Percentiles rank a stretch among this genome's conserved stretches.
Evolutionary conservation across 768 basidiomycete species (phyloP).

Genomic region (Kwoniella dendrophila): DNA sequence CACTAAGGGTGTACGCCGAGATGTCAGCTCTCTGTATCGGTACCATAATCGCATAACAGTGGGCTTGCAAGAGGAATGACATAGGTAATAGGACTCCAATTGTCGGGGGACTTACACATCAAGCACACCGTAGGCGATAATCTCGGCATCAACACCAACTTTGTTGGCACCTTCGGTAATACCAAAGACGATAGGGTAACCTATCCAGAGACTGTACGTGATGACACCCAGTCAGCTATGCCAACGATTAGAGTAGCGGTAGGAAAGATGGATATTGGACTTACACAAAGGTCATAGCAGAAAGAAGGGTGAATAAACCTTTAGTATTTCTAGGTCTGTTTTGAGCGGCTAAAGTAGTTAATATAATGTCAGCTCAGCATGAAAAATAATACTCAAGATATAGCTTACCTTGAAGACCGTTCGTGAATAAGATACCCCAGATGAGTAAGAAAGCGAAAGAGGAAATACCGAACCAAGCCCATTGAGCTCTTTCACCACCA

Average conservation of each 20-base stretch:
- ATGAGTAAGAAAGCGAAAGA: constrained; percentile 47
- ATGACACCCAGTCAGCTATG: constrained; percentile 18
- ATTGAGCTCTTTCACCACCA: constrained; percentile 38
- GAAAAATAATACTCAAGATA: no score
- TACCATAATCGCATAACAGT: no score
- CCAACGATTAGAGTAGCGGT: constrained; percentile 8
- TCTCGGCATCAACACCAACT: constrained; percentile 50
- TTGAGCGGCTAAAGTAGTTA: constrained; percentile 35
- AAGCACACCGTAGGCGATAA: constrained; percentile 54
- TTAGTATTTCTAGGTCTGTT: constrained; percentile 44
- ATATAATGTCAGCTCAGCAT: background rate
- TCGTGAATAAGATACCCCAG: constrained; percentile 42
- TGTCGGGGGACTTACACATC: constrained; percentile 43
- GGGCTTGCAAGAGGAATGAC: no score
- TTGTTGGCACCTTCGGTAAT: constrained; percentile 52
- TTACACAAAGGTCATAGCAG: constrained; percentile 42
- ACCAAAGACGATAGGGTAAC: constrained; percentile 53
- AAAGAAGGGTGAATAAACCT: constrained; percentile 44
- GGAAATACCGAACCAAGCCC: constrained; percentile 47
- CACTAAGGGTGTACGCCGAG: constrained; percentile 10
- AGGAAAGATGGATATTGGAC: background rate
- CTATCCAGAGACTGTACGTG: constrained; percentile 44
- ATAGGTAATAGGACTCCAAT: background rate
- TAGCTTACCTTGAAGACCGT: constrained; percentile 46
- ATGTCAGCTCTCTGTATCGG: no score